Conservation (phyloP, 1,284 basidiomycete species). For the Trametes versicolor region DNA sequence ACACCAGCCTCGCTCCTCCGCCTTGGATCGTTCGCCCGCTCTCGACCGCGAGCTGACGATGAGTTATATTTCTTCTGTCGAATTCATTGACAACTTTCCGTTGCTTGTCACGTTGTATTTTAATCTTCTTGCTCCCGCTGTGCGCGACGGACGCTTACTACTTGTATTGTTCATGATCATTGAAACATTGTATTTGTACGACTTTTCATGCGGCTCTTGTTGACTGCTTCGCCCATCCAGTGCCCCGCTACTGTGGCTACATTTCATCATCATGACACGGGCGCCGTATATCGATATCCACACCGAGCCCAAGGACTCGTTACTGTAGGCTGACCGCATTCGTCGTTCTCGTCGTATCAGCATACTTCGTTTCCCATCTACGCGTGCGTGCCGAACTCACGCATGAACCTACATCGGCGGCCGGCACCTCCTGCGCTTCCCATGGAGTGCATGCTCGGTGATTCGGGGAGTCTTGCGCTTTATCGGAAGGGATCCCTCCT, state of each 20-base stretch:
- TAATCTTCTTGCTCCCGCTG: background rate
- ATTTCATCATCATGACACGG: too few species aligned
- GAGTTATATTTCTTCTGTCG: background rate
- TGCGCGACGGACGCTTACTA: background rate
- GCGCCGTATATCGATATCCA: too few species aligned
- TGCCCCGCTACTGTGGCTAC: too few species aligned
- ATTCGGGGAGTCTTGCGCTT: background rate
- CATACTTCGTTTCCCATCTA: too few species aligned
- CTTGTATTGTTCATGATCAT: background rate
- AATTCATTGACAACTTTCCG: background rate
- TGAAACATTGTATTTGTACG: background rate
- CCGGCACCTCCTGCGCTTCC: too few species aligned
- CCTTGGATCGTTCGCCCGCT: slow-evolving; percentile 8
- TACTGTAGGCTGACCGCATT: too few species aligned
- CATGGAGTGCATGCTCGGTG: background rate
- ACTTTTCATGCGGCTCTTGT: background rate
- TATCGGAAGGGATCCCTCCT: background rate
- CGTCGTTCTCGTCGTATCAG: too few species aligned
- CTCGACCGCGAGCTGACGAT: background rate
- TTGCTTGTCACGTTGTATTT: background rate
- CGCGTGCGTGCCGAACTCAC: too few species aligned
- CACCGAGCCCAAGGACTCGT: too few species aligned
- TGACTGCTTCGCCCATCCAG: too few species aligned
- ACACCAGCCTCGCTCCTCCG: slow-evolving; percentile 6
- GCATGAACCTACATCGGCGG: too few species aligned